Percentiles rank a stretch among this genome's conserved stretches.
Evolutionary conservation across 2,329 filamentous ascomycete species (phyloP).

Genomic region (Cytospora piceae): DNA sequence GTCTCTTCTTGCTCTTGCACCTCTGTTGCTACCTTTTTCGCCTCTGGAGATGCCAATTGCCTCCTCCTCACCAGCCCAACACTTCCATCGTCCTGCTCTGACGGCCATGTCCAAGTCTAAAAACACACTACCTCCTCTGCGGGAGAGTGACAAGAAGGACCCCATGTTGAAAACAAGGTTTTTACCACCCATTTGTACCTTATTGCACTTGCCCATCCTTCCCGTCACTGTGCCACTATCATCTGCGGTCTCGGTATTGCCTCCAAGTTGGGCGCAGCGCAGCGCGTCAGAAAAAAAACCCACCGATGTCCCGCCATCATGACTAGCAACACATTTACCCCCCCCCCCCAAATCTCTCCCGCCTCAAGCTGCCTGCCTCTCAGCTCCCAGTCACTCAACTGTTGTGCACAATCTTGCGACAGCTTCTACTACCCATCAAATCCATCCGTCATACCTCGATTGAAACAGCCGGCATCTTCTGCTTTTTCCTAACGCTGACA

Average conservation of each 20-base stretch:
- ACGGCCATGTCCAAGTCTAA: conserved; percentile 37
- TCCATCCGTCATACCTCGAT: conserved; percentile 22
- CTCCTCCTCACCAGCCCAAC: conserved; percentile 11
- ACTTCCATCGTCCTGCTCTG: conserved; percentile 1
- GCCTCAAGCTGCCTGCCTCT: conserved; percentile 15
- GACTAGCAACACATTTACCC: neutral
- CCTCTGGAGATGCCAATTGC: conserved; percentile 25
- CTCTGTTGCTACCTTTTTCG: neutral
- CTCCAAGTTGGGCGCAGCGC: conserved; percentile 18
- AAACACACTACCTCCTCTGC: conserved; percentile 35
- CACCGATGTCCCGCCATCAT: conserved; percentile 17
- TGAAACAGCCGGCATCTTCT: conserved; percentile 1
- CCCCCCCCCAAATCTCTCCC: conserved; percentile 6
- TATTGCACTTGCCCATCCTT: conserved; percentile 17
- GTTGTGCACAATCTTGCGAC: conserved; percentile 11
- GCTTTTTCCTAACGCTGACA: conserved; percentile 35
- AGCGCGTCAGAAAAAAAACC: conserved; percentile 11
- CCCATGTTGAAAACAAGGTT: conserved; percentile 37
- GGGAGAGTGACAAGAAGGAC: conserved; percentile 36
- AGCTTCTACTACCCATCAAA: conserved; percentile 1
- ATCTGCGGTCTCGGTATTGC: conserved; percentile 16
- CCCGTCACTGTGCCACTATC: neutral
- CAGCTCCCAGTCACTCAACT: neutral
- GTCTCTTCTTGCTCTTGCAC: neutral
- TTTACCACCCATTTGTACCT: conserved; percentile 23